A percentile compares a stretch with the other conserved stretches of the same genome.
Evolutionary conservation across 345 rosid genomes (phyloP).

Genomic region (Rhizophora mangle): DNA sequence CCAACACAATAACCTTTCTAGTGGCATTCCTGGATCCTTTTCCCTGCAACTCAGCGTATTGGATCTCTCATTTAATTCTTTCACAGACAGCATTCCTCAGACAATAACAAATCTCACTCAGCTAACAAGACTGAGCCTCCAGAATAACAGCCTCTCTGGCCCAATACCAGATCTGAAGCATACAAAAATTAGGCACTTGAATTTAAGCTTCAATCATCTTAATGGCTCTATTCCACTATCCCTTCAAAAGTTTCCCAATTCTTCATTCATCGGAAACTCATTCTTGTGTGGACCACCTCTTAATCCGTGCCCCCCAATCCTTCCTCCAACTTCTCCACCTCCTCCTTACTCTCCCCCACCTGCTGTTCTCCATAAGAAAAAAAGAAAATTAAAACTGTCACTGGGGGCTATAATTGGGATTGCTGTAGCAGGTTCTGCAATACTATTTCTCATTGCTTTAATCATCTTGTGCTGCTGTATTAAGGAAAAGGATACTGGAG

Average conservation of each 20-base stretch:
- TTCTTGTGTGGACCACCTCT: conserved; percentile 64
- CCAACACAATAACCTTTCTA: conserved; percentile 30
- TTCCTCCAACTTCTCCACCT: conserved; percentile 42
- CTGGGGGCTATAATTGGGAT: conserved; percentile 58
- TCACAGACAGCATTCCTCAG: conserved; percentile 52
- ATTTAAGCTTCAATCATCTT: conserved; percentile 69
- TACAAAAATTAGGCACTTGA: conserved; percentile 47
- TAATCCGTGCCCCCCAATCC: conserved; percentile 34
- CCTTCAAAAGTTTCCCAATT: conserved; percentile 61
- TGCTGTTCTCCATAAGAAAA: conserved; percentile 36
- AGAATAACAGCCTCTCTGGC: conserved; percentile 59
- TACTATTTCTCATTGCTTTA: conserved; percentile 43
- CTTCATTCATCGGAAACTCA: conserved; percentile 69
- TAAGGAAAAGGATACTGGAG: conserved; percentile 52
- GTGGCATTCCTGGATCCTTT: conserved; percentile 26
- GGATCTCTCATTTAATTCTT: conserved; percentile 65
- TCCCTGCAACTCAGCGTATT: conserved; percentile 43
- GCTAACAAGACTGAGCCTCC: conserved; percentile 51
- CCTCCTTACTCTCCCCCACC: conserved; percentile 44
- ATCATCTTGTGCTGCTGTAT: conserved; percentile 52
- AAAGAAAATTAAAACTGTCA: conserved; percentile 44
- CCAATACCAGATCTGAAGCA: conserved; percentile 45
- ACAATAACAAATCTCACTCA: conserved; percentile 44
- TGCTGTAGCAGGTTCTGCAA: conserved; percentile 55
- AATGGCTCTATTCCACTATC: conserved; percentile 63